Evolutionary conservation across 495 filamentous ascomycete species (phyloP).

Genomic region (Lichenothelia convexa): DNA sequence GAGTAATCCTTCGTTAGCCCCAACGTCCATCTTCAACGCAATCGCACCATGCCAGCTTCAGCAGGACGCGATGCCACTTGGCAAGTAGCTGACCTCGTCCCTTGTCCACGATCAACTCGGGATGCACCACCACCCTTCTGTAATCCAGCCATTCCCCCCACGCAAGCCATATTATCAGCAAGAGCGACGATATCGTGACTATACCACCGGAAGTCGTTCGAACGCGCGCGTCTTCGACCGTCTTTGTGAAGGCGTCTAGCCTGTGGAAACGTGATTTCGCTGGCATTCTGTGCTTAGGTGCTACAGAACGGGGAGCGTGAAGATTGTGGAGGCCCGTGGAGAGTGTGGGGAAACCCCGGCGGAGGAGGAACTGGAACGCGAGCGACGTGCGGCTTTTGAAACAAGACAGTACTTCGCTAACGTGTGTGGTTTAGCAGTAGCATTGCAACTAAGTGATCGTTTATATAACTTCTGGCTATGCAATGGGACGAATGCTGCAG

Average conservation of each 20-base stretch:
- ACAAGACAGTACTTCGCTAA: too few relatives aligned
- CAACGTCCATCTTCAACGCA: background rate
- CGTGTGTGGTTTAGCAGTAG: too few relatives aligned
- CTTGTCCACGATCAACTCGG: constrained; percentile 92
- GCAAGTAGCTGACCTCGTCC: constrained; percentile 50
- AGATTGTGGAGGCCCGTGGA: too few relatives aligned
- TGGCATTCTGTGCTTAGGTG: constrained; percentile 41
- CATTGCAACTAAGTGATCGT: too few relatives aligned
- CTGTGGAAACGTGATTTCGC: constrained; percentile 75
- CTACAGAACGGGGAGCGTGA: too few relatives aligned
- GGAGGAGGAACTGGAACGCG: too few relatives aligned
- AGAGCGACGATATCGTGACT: constrained; percentile 74
- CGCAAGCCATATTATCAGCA: constrained; percentile 71
- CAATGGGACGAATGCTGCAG: too few relatives aligned
- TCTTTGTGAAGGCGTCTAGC: constrained; percentile 97
- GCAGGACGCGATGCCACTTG: background rate
- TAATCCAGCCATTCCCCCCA: constrained; percentile 97
- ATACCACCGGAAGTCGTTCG: constrained; percentile 94
- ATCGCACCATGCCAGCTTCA: background rate
- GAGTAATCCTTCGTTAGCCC: too few relatives aligned
- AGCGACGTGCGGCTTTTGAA: too few relatives aligned
- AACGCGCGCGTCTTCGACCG: constrained; percentile 91
- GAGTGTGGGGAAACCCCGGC: too few relatives aligned
- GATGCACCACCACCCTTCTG: constrained; percentile 64
- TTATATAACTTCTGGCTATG: too few relatives aligned